Evolutionary conservation across 352 stramenopile species (phyloP), one percentile per base, ranked within the genome.

Genomic region (Globisporangium carolinianum): DNA sequence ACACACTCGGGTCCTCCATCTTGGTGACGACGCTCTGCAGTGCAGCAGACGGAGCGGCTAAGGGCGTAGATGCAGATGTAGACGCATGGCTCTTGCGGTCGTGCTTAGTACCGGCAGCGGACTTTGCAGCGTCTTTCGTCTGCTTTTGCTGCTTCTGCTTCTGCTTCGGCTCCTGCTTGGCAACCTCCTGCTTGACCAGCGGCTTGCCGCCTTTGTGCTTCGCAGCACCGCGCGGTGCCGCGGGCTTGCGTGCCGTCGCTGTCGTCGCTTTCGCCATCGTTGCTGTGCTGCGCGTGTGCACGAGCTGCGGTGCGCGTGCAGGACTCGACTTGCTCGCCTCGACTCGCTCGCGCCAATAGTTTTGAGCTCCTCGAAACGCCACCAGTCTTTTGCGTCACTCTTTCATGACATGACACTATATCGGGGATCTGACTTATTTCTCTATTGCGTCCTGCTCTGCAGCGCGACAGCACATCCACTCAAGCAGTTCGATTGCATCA

Each of bases 21-120:
- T 74, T 62, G 12, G 63, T 5, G 51, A 75, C 58, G 7, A 84
- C 36, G 37, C 66, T 62, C 49, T 63, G 60, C 47, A 82, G 5
- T 5, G 64, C 65, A 24, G 59, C 61, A 24, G 41, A 58, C 18
- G 1, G 24, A 24, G 37, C 38, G 6, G 35, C 8, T 38, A 41
- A 7, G 10, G 41, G 18, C 17, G 48, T 32, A 11, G 10, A 1
- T 24, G 10, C 6, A 42, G 48, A 15, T 32, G 35, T 8, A 6
- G 48, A 37, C 48, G 4, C 32, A 14, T n/a, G 24, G 2, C 24
- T 24, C 24, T 24, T 24, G 24, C 24, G 24, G 24, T 24, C 24
- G 24, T 24, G 24, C 24, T 24, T 24, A 24, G 24, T 24, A 24
- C 24, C 24, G 24, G 24, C 24, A 24, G 24, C 24, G 24, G 24